Percentiles rank a stretch among this genome's conserved stretches.
These are phyloP conservation scores for Sphaerostilbella broomeana DNA, from an alignment of 2,329 filamentous ascomycete species.

Conservation along the genomic window DNA sequence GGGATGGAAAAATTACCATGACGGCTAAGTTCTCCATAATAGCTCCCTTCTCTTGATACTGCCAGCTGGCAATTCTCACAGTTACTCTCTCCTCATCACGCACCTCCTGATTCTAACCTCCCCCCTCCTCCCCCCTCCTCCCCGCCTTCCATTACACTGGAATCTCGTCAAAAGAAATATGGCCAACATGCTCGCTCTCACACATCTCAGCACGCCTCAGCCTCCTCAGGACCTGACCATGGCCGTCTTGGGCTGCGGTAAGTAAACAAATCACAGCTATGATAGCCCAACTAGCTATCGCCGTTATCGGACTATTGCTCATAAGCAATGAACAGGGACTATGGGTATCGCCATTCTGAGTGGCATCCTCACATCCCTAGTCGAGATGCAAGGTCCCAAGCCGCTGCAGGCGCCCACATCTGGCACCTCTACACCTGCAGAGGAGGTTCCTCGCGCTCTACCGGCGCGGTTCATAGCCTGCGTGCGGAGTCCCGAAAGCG, in stretches of 20 bases:
- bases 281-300: too few relatives aligned
- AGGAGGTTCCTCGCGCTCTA: slow-evolving; percentile 49
- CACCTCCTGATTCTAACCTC: not conserved
- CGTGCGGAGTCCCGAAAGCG: slow-evolving; percentile 63
- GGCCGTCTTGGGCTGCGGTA: slow-evolving; percentile 77
- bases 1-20: not conserved
- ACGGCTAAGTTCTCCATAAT: not conserved
- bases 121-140: not conserved
- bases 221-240: slow-evolving; percentile 54
- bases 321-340: slow-evolving; percentile 50
- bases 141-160: slow-evolving; percentile 1
- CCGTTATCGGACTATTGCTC: not conserved
- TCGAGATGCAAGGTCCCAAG: slow-evolving; percentile 41
- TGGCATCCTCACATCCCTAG: slow-evolving; percentile 68
- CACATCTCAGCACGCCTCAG: slow-evolving; percentile 29
- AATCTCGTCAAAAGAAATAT: slow-evolving; percentile 14
- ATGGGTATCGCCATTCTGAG: slow-evolving; percentile 81
- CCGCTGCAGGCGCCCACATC: slow-evolving; percentile 38
- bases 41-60: not conserved
- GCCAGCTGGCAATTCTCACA: slow-evolving; percentile 4
- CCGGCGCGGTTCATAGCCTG: slow-evolving; percentile 76
- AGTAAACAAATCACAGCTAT: slow-evolving; percentile 23
- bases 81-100: not conserved
- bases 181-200: slow-evolving; percentile 24
- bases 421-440: slow-evolving; percentile 37